Conservation (phyloP, 2,329 filamentous ascomycete species). For the Ceratocystis variospora region DNA sequence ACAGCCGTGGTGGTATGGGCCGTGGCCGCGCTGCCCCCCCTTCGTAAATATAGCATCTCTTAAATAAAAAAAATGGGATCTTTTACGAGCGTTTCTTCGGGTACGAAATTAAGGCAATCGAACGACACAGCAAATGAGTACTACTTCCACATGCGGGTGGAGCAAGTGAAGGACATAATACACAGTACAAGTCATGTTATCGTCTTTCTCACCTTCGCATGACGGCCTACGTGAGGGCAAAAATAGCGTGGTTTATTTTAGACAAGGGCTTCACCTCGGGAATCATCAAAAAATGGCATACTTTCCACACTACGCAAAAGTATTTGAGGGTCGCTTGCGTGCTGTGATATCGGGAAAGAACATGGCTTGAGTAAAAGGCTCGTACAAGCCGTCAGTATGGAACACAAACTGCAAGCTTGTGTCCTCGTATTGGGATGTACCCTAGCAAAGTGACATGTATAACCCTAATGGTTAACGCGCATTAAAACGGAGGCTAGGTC, state of each 20-base stretch:
- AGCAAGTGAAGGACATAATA: constrained; percentile 27
- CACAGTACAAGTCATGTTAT: constrained; percentile 26
- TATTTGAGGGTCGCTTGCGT: background rate
- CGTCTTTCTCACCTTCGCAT: constrained; percentile 27
- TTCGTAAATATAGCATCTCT: constrained; percentile 39
- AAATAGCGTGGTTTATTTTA: constrained; percentile 31
- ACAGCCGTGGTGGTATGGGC: constrained; percentile 72
- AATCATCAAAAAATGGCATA: constrained; percentile 32
- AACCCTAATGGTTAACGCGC: background rate
- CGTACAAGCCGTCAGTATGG: background rate
- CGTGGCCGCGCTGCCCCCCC: constrained; percentile 72
- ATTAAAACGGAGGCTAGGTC: background rate
- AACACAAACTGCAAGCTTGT: too few relatives aligned
- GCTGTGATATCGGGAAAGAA: background rate
- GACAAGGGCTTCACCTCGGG: constrained; percentile 34
- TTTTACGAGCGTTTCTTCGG: constrained; percentile 29
- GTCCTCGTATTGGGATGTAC: background rate
- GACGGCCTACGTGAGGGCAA: constrained; percentile 29
- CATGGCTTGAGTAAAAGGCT: background rate
- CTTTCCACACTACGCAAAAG: constrained; percentile 10
- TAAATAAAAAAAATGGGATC: constrained; percentile 25
- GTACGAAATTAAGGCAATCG: constrained; percentile 26
- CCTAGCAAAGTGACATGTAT: background rate
- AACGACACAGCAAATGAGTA: constrained; percentile 17
- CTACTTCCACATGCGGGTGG: constrained; percentile 8